Conservation (phyloP, 2,329 filamentous ascomycete genomes). For the Colletotrichum karsti region DNA sequence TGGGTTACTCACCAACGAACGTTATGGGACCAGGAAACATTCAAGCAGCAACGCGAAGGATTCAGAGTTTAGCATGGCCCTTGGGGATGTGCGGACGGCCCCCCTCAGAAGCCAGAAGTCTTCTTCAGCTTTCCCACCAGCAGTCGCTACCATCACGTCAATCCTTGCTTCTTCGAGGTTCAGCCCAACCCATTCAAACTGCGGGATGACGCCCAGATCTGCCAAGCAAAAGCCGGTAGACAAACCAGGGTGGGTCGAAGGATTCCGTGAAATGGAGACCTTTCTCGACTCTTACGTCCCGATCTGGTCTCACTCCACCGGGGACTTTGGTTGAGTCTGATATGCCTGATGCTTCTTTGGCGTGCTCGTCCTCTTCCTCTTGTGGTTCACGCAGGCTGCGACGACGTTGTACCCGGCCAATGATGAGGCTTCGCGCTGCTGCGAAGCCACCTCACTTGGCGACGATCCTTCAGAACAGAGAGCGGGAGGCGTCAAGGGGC, state of each 20-base stretch:
- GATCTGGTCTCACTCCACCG: not conserved
- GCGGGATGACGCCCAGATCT: not conserved
- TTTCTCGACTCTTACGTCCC: not conserved
- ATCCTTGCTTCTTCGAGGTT: conserved; percentile 3
- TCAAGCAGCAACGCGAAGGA: not conserved
- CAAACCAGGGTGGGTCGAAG: conserved; percentile 4
- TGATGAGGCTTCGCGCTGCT: not conserved
- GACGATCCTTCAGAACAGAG: conserved; percentile 8
- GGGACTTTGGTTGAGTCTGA: conserved; percentile 1
- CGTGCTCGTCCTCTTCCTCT: not conserved
- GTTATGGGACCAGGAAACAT: not conserved
- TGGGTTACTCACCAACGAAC: not conserved
- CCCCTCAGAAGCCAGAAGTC: too few species aligned
- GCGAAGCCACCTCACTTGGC: conserved; percentile 1
- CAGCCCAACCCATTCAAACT: not conserved
- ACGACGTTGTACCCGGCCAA: conserved; percentile 13
- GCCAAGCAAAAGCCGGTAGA: conserved; percentile 3
- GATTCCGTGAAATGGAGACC: conserved; percentile 3
- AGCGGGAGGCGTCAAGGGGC: conserved; percentile 13
- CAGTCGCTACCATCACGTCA: not conserved
- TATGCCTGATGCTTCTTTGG: not conserved
- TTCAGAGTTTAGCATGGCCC: not conserved
- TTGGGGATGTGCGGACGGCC: too few species aligned
- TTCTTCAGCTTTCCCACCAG: not conserved
- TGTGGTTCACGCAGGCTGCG: not conserved